Evolutionary conservation across 169 alveolate species (phyloP), one percentile per base, ranked within the genome.

Genomic region (Amoebophrya sp.): DNA sequence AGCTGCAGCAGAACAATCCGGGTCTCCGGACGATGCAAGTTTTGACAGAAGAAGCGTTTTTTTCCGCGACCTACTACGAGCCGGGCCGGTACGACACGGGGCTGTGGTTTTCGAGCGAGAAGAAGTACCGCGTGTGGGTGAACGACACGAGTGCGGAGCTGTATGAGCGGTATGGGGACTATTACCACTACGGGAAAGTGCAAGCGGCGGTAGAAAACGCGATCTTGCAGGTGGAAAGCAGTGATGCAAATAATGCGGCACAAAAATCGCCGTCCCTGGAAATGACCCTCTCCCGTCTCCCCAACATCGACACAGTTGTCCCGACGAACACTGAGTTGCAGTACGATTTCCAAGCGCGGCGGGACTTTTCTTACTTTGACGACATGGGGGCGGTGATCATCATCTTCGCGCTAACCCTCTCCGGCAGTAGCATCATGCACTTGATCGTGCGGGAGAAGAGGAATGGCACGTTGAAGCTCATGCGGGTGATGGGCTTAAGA

Each of bases 91-190:
- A 66, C 83, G 83, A 66, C 35, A n/a, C 18, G 39, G 32, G 83
- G 7, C 32, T 66, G 29, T 66, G 83, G 83, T 66, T 66, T 25
- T 66, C 83, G 23, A 41, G 23, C 54, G 54, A 41, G n/a, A n/a
- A n/a, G n/a, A 66, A 66, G 83, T 66, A 66, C 83, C 83, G 83
- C 7, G 2, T 66, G 39, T 66, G 83, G 83, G 83, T 66, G 83
- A 66, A 66, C 83, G 83, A 18, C 83, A 66, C 83, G 35, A 25
- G 32, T 1, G 83, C 35, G 35, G 39, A n/a, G 32, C 32, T 66
- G 39, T 66, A 66, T 25, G 83, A 66, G 83, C 83, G 83, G 39
- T 66, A 66, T 25, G 83, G 83, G 35, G 83, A 66, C 83, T 66
- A 66, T 66, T 66, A 7, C 35, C 83, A 66, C 83, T 66, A 66